A percentile compares a stretch with the other conserved stretches of the same genome.
Conservation (phyloP, 768 basidiomycete species). For the Austroboletus festivus region DNA sequence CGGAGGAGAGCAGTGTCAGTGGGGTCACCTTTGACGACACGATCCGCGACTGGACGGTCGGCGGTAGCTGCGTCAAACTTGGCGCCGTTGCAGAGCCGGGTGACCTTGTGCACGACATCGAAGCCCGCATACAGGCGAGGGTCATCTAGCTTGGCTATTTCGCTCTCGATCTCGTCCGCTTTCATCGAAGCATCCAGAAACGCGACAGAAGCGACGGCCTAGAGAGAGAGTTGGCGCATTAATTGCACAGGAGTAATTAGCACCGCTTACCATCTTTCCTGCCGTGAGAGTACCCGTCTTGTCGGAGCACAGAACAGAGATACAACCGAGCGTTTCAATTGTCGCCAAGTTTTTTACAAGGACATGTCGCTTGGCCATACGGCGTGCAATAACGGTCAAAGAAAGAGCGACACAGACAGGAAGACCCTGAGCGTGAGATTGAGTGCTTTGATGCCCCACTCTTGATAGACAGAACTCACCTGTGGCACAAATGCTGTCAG, state of each 20-base stretch:
- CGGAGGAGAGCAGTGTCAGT: conserved; percentile 54
- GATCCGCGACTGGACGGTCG: conserved; percentile 28
- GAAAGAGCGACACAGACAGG: conserved; percentile 46
- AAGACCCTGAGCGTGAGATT: no score
- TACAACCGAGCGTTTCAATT: conserved; percentile 50
- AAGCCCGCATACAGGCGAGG: conserved; percentile 14
- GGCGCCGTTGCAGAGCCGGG: conserved; percentile 56
- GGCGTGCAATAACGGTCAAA: conserved; percentile 45
- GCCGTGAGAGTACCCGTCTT: conserved; percentile 51
- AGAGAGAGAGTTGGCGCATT: no score
- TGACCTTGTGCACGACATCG: conserved; percentile 33
- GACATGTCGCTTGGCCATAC: conserved; percentile 45
- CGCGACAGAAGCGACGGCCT: neutral
- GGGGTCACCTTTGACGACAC: conserved; percentile 42
- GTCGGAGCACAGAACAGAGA: conserved; percentile 51
- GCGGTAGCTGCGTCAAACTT: conserved; percentile 38
- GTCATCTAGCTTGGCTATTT: conserved; percentile 5
- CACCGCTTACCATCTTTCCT: conserved; percentile 39
- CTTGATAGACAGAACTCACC: conserved; percentile 13
- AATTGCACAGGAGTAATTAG: no score
- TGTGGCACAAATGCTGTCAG: conserved; percentile 42
- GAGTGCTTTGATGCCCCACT: no score
- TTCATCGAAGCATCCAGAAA: conserved; percentile 36
- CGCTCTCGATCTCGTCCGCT: conserved; percentile 13
- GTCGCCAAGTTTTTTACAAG: conserved; percentile 49